Base-by-base conservation (phyloP, 2,329 filamentous ascomycete genomes). In the Ophiosphaerella narmari region DNA sequence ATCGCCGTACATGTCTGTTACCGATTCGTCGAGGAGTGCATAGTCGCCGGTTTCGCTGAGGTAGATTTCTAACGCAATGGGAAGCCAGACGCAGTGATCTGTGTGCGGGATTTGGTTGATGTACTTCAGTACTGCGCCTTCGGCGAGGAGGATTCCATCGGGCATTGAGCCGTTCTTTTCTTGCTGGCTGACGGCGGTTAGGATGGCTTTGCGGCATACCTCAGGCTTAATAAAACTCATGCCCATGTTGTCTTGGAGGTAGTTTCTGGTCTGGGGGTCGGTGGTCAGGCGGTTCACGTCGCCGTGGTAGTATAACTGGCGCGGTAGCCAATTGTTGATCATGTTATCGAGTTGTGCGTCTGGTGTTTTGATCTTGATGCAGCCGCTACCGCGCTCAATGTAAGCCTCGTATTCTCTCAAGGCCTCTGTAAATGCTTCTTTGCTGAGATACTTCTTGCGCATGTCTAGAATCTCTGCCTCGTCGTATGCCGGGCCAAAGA, bases 51-150 rank as follows among this genome's bases (percentile, higher is more conserved):
- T 83, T 61, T 84, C 82, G 48, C 73, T 71, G 3, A 84, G 76
- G 53, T 84, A 84, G 3, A 79, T 75, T 35, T 83, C 81, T 1
- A 84, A 71, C 0, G 80, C 76, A 6, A 83, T 74, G 0, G 81
- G 80, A 2, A 84, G 72, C 82, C 82, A 84, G 3, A 84, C 79
- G 53, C 81, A 84, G 63, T 83, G 81, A 51, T 84, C 82, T 1
- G 81, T 83, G 57, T 84, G 81, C 18, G 82, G 82, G n/a, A 84
- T 71, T 63, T 83, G 80, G 67, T 84, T 84, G 72, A 84, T 83
- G 67, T 83, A 84, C 60, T 84, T 84, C 32, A 84, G 74, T 61
- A 82, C 80, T 1, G 81, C 82, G 35, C 78, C 81, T 55, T 82
- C 77, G 14, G 74, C 67, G 3, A 84, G 68, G 4, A 84, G 60